Conservation (phyloP, 306 rosid species). For the Prunus mira region DNA sequence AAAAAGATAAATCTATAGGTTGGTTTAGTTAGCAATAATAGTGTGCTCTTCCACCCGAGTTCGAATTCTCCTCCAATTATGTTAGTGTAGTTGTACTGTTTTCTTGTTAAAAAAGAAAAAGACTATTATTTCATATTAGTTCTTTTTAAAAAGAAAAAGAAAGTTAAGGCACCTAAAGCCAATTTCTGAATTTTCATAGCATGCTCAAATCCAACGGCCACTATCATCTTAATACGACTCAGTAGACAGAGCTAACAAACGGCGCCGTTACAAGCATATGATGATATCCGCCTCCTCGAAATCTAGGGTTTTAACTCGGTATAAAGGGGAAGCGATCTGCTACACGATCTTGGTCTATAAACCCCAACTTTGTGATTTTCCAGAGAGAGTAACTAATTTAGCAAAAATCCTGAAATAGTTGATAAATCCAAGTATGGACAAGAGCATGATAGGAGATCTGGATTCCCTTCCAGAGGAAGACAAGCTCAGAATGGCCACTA, state of each 20-base stretch:
- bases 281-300: neutral
- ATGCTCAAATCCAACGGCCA: neutral
- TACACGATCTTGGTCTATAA: neutral
- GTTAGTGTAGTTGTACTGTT: too few species aligned
- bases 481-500: constrained; percentile 55
- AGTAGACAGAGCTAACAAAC: neutral
- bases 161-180: too few species aligned
- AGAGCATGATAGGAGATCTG: constrained; percentile 71
- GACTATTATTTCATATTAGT: too few species aligned
- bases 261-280: neutral
- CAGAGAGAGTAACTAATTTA: neutral
- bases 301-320: constrained; percentile 10
- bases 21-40: too few species aligned
- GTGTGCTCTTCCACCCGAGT: too few species aligned
- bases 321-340: neutral
- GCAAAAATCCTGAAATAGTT: neutral
- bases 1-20: too few species aligned
- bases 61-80: too few species aligned
- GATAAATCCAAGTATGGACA: constrained; percentile 44
- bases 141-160: too few species aligned
- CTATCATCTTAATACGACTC: neutral
- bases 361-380: neutral
- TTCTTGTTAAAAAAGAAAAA: too few species aligned
- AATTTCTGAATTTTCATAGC: neutral
- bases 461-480: constrained; percentile 61